These are phyloP conservation scores for Yarrowia yakushimensis DNA, from an alignment of 805 yeast genomes.

Conservation along the genomic window DNA sequence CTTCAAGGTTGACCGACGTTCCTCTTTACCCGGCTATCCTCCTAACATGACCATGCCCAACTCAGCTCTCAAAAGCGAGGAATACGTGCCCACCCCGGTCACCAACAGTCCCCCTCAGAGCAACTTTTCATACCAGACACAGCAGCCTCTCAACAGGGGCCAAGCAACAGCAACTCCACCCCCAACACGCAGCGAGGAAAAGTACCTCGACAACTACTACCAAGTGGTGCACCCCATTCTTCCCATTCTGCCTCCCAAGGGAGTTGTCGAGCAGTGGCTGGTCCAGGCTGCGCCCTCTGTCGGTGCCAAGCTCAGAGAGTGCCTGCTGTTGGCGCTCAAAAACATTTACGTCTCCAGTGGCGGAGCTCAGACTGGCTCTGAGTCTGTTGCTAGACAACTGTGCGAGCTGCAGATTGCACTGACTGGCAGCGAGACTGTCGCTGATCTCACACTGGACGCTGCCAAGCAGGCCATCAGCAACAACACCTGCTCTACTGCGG, in stretches of 20 bases:
- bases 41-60: conserved; percentile 8
- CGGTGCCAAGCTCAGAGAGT: conserved; percentile 30
- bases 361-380: conserved; percentile 23
- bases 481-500: conserved; percentile 22
- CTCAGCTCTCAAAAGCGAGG: conserved; percentile 9
- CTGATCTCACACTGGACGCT: conserved; percentile 2
- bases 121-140: conserved; percentile 3
- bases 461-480: conserved; percentile 14
- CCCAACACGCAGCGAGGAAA: conserved; percentile 34
- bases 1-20: conserved; percentile 15
- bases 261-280: conserved; percentile 31
- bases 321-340: conserved; percentile 10
- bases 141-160: neutral
- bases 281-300: conserved; percentile 35
- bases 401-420: conserved; percentile 23
- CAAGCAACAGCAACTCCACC: conserved; percentile 9
- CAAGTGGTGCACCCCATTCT: conserved; percentile 40
- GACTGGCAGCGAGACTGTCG: conserved; percentile 14
- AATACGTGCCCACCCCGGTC: neutral
- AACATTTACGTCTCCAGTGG: conserved; percentile 14
- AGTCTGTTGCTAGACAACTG: neutral
- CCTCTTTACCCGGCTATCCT: neutral
- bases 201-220: conserved; percentile 39
- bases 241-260: conserved; percentile 40
- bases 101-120: conserved; percentile 8